Base-by-base conservation (phyloP, 2,329 filamentous ascomycete genomes). In the Trichothecium sympodiale region DNA sequence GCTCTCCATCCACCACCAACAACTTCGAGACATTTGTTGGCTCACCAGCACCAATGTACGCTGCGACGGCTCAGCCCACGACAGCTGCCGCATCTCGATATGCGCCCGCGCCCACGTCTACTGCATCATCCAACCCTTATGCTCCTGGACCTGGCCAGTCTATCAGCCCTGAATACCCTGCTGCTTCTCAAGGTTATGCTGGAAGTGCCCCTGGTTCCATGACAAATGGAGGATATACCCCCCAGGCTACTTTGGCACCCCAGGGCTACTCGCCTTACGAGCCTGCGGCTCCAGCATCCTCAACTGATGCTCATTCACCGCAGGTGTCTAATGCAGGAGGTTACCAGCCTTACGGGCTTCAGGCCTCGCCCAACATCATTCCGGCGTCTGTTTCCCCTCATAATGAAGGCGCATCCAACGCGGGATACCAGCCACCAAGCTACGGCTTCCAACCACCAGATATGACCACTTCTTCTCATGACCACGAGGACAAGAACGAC, bases 1-100 rank as follows among this genome's bases (percentile, higher is more conserved):
- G 82, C 29, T 77, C 80, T 3, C 78, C 82, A 4, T 91, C 83
- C 4, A 25, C n/a, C n/a, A 70, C 55, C 55, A 74, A 71, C 4
- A 77, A 71, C 47, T 76, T 85, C 31, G 88, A 95, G 45, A 25
- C 20, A 6, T 25, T 25, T 25, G 20, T 10, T 25, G 10, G 10
- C 20, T 25, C 20, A 10, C 20, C 20, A 10, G 20, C 20, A 10
- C 20, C 20, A 6, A 60, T 83, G 5, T 93, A 91, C 52, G 79
- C 78, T 5, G 75, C 71, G 36, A 56, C 50, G 40, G 40, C 43
- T 29, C 42, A 42, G 26, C 40, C 44, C 15, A 36, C 29, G 40
- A 35, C 27, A 10, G 33, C 34, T 14, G 27, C 33, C 16, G 17
- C 38, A 26, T 33, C 46, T 43, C 43, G 41, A 6, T 25, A 25